Base-by-base conservation (phyloP, 1,284 basidiomycete genomes). In the Bondarzewia mesenterica region DNA sequence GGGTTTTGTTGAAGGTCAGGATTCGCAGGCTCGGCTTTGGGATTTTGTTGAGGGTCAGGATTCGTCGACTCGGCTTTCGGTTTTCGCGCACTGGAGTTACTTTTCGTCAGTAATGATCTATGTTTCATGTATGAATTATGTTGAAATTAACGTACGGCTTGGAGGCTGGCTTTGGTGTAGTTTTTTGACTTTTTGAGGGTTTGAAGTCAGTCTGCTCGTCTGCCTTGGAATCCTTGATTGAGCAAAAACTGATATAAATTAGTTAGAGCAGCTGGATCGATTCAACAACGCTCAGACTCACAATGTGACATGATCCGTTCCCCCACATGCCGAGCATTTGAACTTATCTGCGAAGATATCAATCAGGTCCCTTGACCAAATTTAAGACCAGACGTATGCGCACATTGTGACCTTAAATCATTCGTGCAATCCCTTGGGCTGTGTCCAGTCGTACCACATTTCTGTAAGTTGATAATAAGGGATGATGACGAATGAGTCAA, bases 381-480 rank as follows among this genome's bases (percentile, higher is more conserved):
- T n/a, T n/a, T n/a, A n/a, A n/a, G 18, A 2, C 8, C 15, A 39
- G 7, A 15, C 7, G 12, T 16, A 16, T 21, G 14, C 45, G 18
- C 18, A 47, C 46, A 40, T n/a, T 40, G 20, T 14, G 21, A 16
- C 22, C 35, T 26, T 23, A 29, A 7, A 15, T 10, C 14, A 18
- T 46, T 22, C 14, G 36, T 3, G 21, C 46, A 47, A 14, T 47
- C 37, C 37, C 20, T 15, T 7, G 38, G 22, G 22, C 20, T 20
- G 26, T 47, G 46, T 26, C 47, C 47, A 3, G 36, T 15, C 21
- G 22, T 8, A 15, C 36, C n/a, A 21, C 47, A 48, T 21, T 35
- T 43, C 47, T 48, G 38, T 7, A 18, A 42, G 14, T 14, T 15
- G 12, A 18, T 7, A 29, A 27, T 25, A 39, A 16, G 21, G 27